Evolutionary conservation across 2,329 filamentous ascomycete species (phyloP), one percentile per base, ranked within the genome.

Genomic region (Neonectria magnoliae): DNA sequence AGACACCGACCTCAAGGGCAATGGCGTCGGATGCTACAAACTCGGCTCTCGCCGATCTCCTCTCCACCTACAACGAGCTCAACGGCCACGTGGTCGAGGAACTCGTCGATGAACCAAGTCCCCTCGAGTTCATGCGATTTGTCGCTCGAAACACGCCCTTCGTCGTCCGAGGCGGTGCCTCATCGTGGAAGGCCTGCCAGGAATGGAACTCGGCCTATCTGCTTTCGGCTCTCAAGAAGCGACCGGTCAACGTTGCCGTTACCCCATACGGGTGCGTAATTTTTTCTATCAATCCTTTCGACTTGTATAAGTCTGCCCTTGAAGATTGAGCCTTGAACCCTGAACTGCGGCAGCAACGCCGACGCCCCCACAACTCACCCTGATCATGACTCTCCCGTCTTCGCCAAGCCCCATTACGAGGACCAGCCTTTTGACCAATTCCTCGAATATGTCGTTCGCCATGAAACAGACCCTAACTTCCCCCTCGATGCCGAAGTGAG

Each of bases 101-200:
- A 70, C 83, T 94, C 3, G 47, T 81, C 14, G 82, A 86, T 45
- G 87, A 90, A 53, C 93, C 93, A 4, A 92, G 89, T 29, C 87
- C 93, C 0, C 84, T 96, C 6, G 90, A 94, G 74, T 95, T 95
- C 76, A 91, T 94, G 88, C 87, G 91, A 72, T 91, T 89, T 77
- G 91, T 94, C 20, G 85, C 90, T 16, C 84, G 82, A 38, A 96
- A 95, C 75, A 86, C 88, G 1, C 93, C 93, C 0, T 94, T 95
- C 71, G 86, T 95, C 3, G 81, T 94, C 29, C 85, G 90, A 41
- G 81, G 84, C 9, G 91, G 84, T 3, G 91, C 91, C 1, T 74
- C 74, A 1, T 77, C 83, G 38, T 95, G 92, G 91, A 80, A 81
- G 42, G 91, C 92, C 0, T 82, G 83, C 3, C 81, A 79, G 60